Evolutionary conservation across 176 grass and related monocot genomes (phyloP).

Genomic region (Triticum aestivum): DNA sequence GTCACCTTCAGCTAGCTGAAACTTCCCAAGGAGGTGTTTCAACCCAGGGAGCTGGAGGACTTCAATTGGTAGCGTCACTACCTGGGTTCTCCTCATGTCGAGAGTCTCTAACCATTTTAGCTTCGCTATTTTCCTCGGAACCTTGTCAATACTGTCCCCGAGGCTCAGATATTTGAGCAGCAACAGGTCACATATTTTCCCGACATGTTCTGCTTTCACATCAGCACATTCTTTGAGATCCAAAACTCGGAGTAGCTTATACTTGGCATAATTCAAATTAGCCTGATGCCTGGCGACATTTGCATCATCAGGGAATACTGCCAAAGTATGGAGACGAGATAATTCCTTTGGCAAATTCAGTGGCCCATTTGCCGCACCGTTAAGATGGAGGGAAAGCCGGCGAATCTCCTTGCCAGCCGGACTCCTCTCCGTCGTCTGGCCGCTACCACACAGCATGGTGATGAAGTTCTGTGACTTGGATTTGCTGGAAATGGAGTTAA

Average conservation of each 20-base stretch:
- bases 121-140: not conserved
- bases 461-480: not conserved
- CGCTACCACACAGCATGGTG: not conserved
- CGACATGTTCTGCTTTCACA: not conserved
- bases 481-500: not conserved
- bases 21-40: conserved; percentile 14
- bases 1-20: not conserved
- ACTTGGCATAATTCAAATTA: not conserved
- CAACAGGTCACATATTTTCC: not conserved
- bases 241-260: not conserved
- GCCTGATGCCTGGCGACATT: not conserved
- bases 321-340: not conserved
- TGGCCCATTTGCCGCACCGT: not conserved
- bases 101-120: conserved; percentile 20
- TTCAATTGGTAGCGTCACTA: not conserved
- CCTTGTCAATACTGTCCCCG: not conserved
- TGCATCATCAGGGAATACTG: not conserved
- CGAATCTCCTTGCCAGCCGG: not conserved
- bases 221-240: not conserved
- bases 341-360: not conserved
- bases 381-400: conserved; percentile 11
- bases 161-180: conserved; percentile 19
- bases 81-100: not conserved
- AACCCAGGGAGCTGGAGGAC: not conserved
- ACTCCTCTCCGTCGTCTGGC: no score